These are phyloP conservation scores for Alternaria viburni DNA, from an alignment of 2,329 filamentous ascomycete genomes.

Conservation along the genomic window DNA sequence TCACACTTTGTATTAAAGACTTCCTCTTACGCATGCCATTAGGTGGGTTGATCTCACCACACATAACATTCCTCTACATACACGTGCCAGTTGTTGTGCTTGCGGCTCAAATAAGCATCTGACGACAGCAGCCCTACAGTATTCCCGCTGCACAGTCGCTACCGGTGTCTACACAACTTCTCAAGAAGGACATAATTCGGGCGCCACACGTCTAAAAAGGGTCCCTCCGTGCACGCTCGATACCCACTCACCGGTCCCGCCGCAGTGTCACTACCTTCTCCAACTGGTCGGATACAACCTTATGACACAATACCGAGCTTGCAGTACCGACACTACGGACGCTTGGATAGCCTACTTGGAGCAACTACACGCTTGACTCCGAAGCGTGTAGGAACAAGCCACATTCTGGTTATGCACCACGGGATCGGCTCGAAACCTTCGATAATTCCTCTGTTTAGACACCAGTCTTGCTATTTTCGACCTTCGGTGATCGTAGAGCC, in stretches of 20 bases:
- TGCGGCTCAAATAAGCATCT: slow-evolving; percentile 48
- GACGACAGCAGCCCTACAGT: slow-evolving; percentile 43
- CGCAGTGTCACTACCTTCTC: slow-evolving; percentile 26
- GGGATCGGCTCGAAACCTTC: slow-evolving; percentile 32
- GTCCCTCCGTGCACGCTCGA: slow-evolving; percentile 18
- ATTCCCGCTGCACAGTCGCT: slow-evolving; percentile 27
- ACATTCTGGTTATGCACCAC: slow-evolving; percentile 31
- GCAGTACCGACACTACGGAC: slow-evolving; percentile 12
- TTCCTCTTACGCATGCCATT: background rate
- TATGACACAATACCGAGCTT: slow-evolving; percentile 14
- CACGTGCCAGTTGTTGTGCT: slow-evolving; percentile 24
- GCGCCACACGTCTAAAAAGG: slow-evolving; percentile 42
- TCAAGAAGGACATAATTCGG: slow-evolving; percentile 20
- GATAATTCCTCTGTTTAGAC: slow-evolving; percentile 25
- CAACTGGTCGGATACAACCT: slow-evolving; percentile 19
- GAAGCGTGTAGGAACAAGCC: slow-evolving; percentile 23
- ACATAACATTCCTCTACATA: slow-evolving; percentile 10
- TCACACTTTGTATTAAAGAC: background rate
- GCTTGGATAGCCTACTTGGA: slow-evolving; percentile 12
- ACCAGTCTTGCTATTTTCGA: slow-evolving; percentile 31
- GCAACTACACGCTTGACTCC: slow-evolving; percentile 27
- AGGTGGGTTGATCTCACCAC: background rate
- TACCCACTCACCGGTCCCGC: slow-evolving; percentile 23
- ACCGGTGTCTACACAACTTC: slow-evolving; percentile 17
- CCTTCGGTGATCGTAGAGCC: slow-evolving; percentile 21